These are phyloP conservation scores for Aureobasidium sp. DNA, from an alignment of 2,329 filamentous ascomycete genomes.

Conservation along the genomic window DNA sequence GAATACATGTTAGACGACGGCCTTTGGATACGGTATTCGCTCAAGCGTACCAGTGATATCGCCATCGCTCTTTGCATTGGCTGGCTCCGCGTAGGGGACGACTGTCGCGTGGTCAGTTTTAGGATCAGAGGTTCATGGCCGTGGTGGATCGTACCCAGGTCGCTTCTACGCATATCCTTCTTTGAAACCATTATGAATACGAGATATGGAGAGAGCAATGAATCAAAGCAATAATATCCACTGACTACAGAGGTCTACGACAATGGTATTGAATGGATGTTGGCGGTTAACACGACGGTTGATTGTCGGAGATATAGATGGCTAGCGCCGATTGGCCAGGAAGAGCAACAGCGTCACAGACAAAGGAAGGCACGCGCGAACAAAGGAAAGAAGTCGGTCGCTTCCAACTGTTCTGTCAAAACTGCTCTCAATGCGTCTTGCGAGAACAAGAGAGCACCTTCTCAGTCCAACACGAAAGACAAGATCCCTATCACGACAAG, in stretches of 20 bases:
- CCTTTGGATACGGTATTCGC: not conserved
- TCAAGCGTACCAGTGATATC: slow-evolving; percentile 59
- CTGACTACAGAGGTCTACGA: not conserved
- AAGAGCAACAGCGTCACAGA: not conserved
- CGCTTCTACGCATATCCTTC: slow-evolving; percentile 67
- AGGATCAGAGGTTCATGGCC: slow-evolving; percentile 13
- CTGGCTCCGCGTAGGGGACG: slow-evolving; percentile 77
- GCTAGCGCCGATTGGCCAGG: slow-evolving; percentile 6
- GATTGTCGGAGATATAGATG: not conserved
- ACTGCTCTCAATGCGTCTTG: not conserved
- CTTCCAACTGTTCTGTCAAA: not conserved
- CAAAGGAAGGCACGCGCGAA: not conserved
- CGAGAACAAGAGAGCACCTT: not conserved
- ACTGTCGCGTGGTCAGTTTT: slow-evolving; percentile 44
- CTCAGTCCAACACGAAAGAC: not conserved
- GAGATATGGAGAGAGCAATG: not conserved
- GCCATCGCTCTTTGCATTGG: slow-evolving; percentile 50
- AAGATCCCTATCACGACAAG: not conserved
- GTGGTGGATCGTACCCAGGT: slow-evolving; percentile 53
- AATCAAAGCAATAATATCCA: not conserved
- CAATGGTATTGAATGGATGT: slow-evolving; percentile 15
- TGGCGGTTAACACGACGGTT: not conserved
- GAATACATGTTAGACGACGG: slow-evolving; percentile 18
- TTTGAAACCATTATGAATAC: slow-evolving; percentile 50
- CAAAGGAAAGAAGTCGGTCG: not conserved